These are phyloP conservation scores for Trypanosoma avium DNA, from an alignment of 208 protist genomes.

Conservation along the genomic window DNA sequence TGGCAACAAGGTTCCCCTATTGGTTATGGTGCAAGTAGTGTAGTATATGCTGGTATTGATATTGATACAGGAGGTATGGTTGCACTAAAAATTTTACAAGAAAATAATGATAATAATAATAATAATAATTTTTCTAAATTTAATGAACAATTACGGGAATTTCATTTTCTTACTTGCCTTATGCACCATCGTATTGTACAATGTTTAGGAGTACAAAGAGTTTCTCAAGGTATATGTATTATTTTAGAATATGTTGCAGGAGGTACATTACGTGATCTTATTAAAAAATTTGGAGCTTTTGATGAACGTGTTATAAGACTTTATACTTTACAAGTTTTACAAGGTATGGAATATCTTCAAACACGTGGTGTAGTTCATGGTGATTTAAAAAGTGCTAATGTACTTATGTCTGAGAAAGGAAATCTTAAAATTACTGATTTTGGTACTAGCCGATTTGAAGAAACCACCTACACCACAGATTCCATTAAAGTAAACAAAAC, in stretches of 20 bases:
- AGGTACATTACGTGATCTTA: slow-evolving; percentile 79
- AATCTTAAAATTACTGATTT: slow-evolving; percentile 93
- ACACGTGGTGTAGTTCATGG: slow-evolving; percentile 73
- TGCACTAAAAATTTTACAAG: slow-evolving; percentile 68
- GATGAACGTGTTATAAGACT: slow-evolving; percentile 83
- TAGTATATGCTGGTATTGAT: slow-evolving; percentile 77
- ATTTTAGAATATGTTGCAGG: slow-evolving; percentile 92
- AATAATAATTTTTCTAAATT: slow-evolving; percentile 4
- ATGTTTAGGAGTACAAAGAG: slow-evolving; percentile 77
- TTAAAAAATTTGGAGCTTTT: slow-evolving; percentile 81
- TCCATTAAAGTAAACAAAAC: not conserved
- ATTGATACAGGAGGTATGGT: slow-evolving; percentile 47
- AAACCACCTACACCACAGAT: not conserved
- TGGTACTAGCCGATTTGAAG: slow-evolving; percentile 55
- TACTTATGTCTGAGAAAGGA: slow-evolving; percentile 76
- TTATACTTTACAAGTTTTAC: slow-evolving; percentile 84
- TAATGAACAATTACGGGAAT: slow-evolving; percentile 57
- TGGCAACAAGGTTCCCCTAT: slow-evolving; percentile 60
- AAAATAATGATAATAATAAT: slow-evolving; percentile 1
- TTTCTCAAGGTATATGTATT: slow-evolving; percentile 58
- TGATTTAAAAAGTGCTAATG: slow-evolving; percentile 88
- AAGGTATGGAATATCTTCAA: slow-evolving; percentile 83
- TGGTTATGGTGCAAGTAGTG: slow-evolving; percentile 53
- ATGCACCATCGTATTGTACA: slow-evolving; percentile 78
- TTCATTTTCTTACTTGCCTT: slow-evolving; percentile 74